Base-by-base conservation (phyloP, 2,329 filamentous ascomycete species). In the Fusarium circinatum region DNA sequence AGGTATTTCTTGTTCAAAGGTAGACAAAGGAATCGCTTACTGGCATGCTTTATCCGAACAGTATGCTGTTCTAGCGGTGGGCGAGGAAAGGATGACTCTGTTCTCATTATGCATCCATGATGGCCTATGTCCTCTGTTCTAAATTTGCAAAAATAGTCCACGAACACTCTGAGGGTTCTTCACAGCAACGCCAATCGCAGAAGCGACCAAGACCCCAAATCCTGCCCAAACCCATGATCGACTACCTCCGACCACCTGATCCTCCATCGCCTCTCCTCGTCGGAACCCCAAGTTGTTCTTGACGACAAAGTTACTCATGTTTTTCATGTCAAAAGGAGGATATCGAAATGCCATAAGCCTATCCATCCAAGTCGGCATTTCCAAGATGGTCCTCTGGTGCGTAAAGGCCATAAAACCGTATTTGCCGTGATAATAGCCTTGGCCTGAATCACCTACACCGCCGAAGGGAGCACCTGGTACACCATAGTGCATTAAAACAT, bases 391-490 rank as follows among this genome's bases (percentile, higher is more conserved):
- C 22, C 81, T 77, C 12, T 72, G 64, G 54, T 83, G 80, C 2
- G 75, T 76, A 42, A 82, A 83, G 17, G 75, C 75, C 12, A 80
- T 76, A 73, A 87, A 81, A 30, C 85, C 83, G 64, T 82, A 80
- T 48, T 76, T 74, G 10, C 85, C 86, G 62, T 85, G 84, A 70
- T 86, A 86, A 24, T 77, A 75, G 24, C 85, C 85, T 30, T 80
- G 78, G 6, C 85, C 85, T 1, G 83, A 84, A 18, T 80, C 79
- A 18, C 86, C 85, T 24, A 86, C 82, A 11, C 86, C 85, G 20
- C 86, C 85, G 65, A 87, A 87, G 2, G 85, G 85, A 1, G 83
- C 82, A 18, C 76, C 79, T 1, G 79, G 78, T n/a, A 83, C 78
- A 2, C 73, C 76, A 30, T 81, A 79, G 51, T 86, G 85, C 11